Base-by-base conservation (phyloP, 441 rosid species). In the Populus tomentosa region DNA sequence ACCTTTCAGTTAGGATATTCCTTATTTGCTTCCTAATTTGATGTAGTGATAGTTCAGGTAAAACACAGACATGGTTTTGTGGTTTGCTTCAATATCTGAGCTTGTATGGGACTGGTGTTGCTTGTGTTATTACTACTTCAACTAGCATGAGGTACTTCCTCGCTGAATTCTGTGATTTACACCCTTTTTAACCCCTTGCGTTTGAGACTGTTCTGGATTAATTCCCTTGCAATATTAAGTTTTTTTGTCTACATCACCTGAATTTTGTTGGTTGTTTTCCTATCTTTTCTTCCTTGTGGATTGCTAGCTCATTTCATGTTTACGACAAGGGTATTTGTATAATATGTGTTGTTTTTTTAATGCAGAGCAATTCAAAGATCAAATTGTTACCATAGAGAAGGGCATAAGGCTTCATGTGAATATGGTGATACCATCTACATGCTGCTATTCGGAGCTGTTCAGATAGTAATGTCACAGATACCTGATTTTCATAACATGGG, bases 61-160 rank as follows among this genome's bases (percentile, higher is more conserved):
- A 79, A 74, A 84, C 72, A 18, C 84, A 75, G 70, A 80, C 83
- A 81, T 83, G 85, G 91, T 53, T 75, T 30, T 87, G 90, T 76
- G 90, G 87, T 38, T 81, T 83, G 36, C 85, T 88, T 76, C 90
- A 86, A 74, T 80, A 85, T 59, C 59, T 84, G 79, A 80, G 82
- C 83, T 26, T 90, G 59, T 88, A 73, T 74, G 89, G 89, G 67
- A 81, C 78, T 68, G 81, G 3, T 69, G 28, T 90, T 75, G 94
- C 92, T 71, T 90, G 87, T 83, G 88, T 87, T 67, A 79, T 90
- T 70, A 88, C 91, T 33, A 81, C 94, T 38, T 69, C 92, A 72
- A 85, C 87, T 77, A 69, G 94, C 77, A 75, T 87, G 87, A 88
- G 89, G 94, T 88, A 85, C 67, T 62, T 38, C 63, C 74, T 53